Base-by-base conservation (phyloP, 345 rosid genomes). In the Stellera chamaejasme region DNA sequence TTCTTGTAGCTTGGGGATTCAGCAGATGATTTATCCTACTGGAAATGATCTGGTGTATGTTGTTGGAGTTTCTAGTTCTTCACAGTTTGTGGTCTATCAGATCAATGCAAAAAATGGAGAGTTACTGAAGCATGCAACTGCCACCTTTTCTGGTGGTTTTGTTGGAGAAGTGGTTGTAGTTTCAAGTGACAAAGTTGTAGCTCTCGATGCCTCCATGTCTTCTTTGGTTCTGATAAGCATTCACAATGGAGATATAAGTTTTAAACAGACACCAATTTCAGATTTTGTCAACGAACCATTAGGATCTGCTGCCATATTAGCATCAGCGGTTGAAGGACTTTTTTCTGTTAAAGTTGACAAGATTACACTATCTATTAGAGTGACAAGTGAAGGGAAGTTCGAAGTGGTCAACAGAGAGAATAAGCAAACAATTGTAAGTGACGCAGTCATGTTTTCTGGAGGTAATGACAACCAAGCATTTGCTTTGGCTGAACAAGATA, bases 31-130 rank as follows among this genome's bases (percentile, higher is more conserved):
- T 67, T 90, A 78, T 59, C 66, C 80, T 67, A 67, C 62, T 71
- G 83, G 75, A 25, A 79, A 79, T 72, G 80, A 70, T 64, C 54
- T 65, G 5, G 50, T 85, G 60, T 64, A 70, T 54, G 78, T 82
- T 25, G 78, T 94, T 45, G 99, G 99, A 32, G 83, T 80, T 79
- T 54, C 61, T 69, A 75, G 72, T 45, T 82, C 78, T 41, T 81
- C 85, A 39, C 79, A 79, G 69, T 81, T 82, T 72, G 71, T 73
- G 69, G 71, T 70, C 19, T 82, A 80, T 75, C 77, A 79, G 73
- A 75, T 87, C 66, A 79, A 80, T 65, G 85, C 81, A 8, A 82
- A 68, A 63, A 79, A 61, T 72, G 97, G 99, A 61, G 88, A 85
- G 60, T 71, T 83, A 61, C 60, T 82, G 66, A 79, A 77, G 65